phyloP scores from a whole-genome alignment of 73 alveolate genomes.

The Urostyla sp. region DNA sequence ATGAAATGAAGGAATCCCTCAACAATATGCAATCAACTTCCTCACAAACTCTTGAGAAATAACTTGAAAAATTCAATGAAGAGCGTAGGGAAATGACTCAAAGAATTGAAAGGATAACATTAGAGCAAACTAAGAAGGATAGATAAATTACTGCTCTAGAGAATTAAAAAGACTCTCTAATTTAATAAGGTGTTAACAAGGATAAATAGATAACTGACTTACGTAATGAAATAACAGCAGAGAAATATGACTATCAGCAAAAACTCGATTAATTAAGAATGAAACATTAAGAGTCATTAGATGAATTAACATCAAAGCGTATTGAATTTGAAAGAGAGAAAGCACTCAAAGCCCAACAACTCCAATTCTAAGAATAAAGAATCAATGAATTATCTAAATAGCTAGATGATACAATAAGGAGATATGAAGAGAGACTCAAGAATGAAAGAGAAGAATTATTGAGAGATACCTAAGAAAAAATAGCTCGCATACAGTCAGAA shows the following conservation, averaged over 20 bases:
- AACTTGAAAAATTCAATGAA: slow-evolving; percentile 51
- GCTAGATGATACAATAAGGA: slow-evolving; percentile 41
- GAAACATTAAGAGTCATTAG: slow-evolving; percentile 32
- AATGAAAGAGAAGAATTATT: slow-evolving; percentile 40
- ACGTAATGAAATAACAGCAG: slow-evolving; percentile 24
- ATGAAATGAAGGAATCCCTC: slow-evolving; percentile 73
- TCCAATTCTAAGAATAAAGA: slow-evolving; percentile 41
- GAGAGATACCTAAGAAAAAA: slow-evolving; percentile 37
- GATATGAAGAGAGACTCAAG: slow-evolving; percentile 43
- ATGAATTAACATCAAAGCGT: slow-evolving; percentile 44
- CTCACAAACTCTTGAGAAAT: slow-evolving; percentile 22
- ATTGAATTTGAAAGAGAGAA: slow-evolving; percentile 58
- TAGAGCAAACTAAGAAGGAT: slow-evolving; percentile 59
- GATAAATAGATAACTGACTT: slow-evolving; percentile 51
- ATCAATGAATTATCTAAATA: slow-evolving; percentile 28
- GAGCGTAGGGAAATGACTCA: slow-evolving; percentile 56
- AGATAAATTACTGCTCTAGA: slow-evolving; percentile 60
- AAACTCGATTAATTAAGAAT: slow-evolving; percentile 39
- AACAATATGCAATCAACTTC: slow-evolving; percentile 39
- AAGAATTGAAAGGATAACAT: slow-evolving; percentile 47
- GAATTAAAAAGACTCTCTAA: slow-evolving; percentile 59
- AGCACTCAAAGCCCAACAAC: slow-evolving; percentile 39
- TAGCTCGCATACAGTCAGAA: slow-evolving; percentile 52
- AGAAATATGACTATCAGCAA: slow-evolving; percentile 23
- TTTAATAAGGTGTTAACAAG: slow-evolving; percentile 3